A percentile compares a stretch with the other conserved stretches of the same genome.
These are phyloP conservation scores for Schizopora paradoxa DNA, from an alignment of 1,284 basidiomycete genomes.

Conservation along the genomic window DNA sequence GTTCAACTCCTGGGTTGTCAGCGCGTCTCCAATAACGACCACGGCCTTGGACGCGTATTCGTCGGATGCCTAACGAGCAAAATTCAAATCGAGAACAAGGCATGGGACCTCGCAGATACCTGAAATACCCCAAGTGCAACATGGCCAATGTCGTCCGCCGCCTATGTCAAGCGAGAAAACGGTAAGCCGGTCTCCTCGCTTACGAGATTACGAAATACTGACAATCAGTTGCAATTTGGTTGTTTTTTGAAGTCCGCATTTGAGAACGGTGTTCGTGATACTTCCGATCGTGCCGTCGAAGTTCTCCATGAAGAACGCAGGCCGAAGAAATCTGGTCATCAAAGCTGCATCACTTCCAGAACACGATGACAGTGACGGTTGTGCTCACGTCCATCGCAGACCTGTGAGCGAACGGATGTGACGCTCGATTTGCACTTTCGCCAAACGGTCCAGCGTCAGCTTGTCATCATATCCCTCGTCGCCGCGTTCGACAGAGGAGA, in stretches of 20 bases:
- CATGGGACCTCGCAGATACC: conserved; percentile 18
- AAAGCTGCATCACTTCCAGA: background rate
- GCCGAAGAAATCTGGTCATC: conserved; percentile 30
- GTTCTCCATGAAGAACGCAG: conserved; percentile 38
- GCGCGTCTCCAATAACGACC: conserved; percentile 29
- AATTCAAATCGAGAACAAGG: background rate
- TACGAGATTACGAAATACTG: conserved; percentile 18
- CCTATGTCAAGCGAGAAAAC: conserved; percentile 20
- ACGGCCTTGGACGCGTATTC: conserved; percentile 27
- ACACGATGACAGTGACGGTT: background rate
- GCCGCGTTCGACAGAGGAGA: conserved; percentile 34
- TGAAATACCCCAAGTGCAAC: conserved; percentile 33
- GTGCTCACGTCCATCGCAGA: conserved; percentile 35
- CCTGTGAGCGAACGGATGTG: conserved; percentile 32
- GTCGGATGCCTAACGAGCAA: conserved; percentile 23
- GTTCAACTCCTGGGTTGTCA: conserved; percentile 28
- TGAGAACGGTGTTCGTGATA: conserved; percentile 31
- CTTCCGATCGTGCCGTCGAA: conserved; percentile 34
- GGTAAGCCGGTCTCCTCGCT: background rate
- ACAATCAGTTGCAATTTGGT: conserved; percentile 35
- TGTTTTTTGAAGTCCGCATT: conserved; percentile 28
- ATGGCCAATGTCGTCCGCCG: conserved; percentile 34
- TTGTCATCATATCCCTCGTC: conserved; percentile 32
- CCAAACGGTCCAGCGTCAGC: conserved; percentile 26
- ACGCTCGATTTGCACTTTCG: conserved; percentile 36